A percentile compares a stretch with the other conserved stretches of the same genome.
phyloP scores from a whole-genome alignment of 768 basidiomycete species.

The Termitomyces sp. region DNA sequence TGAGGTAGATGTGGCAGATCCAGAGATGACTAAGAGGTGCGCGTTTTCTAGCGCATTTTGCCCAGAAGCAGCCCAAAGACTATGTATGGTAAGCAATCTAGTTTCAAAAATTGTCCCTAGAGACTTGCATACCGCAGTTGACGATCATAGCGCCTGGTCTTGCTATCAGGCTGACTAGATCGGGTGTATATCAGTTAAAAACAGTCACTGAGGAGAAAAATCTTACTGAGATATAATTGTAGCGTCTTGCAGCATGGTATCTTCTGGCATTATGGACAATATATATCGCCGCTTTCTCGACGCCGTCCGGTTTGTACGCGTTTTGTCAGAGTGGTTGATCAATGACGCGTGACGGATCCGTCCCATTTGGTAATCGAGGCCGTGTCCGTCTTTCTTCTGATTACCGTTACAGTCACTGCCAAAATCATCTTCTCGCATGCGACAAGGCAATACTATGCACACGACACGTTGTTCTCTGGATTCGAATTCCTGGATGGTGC shows the following conservation, averaged over 20 bases:
- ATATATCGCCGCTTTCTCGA: background rate
- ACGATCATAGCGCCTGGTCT: conserved; percentile 90
- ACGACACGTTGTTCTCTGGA: no score
- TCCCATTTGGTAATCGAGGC: background rate
- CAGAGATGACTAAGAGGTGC: conserved; percentile 75
- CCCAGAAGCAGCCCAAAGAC: conserved; percentile 91
- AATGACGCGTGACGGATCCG: background rate
- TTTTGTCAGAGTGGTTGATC: background rate
- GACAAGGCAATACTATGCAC: no score
- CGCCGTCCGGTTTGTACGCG: background rate
- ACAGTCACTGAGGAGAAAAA: background rate
- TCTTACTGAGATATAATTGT: background rate
- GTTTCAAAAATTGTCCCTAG: background rate
- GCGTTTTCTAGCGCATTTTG: conserved; percentile 85
- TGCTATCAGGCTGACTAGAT: conserved; percentile 70
- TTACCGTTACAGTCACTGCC: no score
- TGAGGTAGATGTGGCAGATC: conserved; percentile 79
- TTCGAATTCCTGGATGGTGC: no score
- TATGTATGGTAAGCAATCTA: conserved; percentile 18
- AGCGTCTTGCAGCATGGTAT: background rate
- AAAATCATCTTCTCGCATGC: no score
- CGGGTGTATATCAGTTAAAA: background rate
- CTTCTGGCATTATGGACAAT: background rate
- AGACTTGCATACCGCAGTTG: conserved; percentile 68
- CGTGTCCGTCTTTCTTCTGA: no score